Base-by-base conservation (phyloP, 179 eudicot species). In the Heliamphora pulchella region DNA sequence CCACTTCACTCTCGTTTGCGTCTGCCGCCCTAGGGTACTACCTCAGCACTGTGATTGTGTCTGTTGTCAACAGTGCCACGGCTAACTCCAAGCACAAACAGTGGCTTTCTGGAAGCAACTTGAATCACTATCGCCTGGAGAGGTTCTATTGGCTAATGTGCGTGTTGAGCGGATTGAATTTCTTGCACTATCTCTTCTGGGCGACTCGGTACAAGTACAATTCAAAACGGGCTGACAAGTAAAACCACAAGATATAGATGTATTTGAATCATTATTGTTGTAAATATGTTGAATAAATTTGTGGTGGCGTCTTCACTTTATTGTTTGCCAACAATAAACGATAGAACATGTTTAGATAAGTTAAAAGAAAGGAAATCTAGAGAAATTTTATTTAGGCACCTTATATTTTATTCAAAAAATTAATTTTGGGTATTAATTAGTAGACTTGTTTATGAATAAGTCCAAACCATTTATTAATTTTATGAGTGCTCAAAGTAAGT, bases 141-240 rank as follows among this genome's bases (percentile, higher is more conserved):
- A 77, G 88, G 74, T 93, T 92, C 66, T 92, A 93, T 79, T 93
- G 97, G 97, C 75, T 93, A 53, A 82, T 93, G 92, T 92, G 93
- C 47, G 86, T 75, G 41, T 76, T 93, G 18, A 92, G 94, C 59
- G 91, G 81, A 9, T 72, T 93, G 81, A 93, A 93, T 75, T 91
- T 92, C 86, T 15, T 91, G 82, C 85, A 91, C 53, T 93, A 86
- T 80, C 87, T 92, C 55, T 88, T 87, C 74, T 93, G 97, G 94
- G 97, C 97, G 8, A 67, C 50, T 9, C 83, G 84, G 17, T 92
- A 92, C 82, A 86, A 90, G 91, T 92, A 92, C 54, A 88, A 86
- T 80, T 86, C 91, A 8, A 81, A 68, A n/a, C 73, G 84, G n/a
- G 76, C 6, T 8, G 5, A 61, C 54, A 47, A 17, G 50, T 63